phyloP scores from a whole-genome alignment of 2,329 filamentous ascomycete species.

The Colletotrichum sp. region DNA sequence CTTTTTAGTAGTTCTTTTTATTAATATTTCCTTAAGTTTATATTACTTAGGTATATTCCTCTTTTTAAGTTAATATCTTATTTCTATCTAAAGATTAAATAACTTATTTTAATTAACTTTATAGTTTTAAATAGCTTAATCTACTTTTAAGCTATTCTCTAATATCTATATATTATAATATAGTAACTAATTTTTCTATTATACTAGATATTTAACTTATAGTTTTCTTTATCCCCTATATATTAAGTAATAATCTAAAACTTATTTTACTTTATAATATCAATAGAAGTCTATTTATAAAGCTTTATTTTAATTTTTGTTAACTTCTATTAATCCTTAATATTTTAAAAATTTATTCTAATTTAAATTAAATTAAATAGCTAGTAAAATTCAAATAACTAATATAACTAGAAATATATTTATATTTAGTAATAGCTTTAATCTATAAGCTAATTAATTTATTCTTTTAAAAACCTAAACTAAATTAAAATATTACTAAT shows the following conservation, averaged over 20 bases:
- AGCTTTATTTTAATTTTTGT: background rate
- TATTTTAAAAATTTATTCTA: too few species aligned
- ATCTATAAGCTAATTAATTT: too few species aligned
- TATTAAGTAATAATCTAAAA: background rate
- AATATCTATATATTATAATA: background rate
- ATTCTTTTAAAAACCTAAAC: too few species aligned
- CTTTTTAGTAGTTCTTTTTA: background rate
- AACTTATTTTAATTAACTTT: background rate
- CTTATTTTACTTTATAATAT: background rate
- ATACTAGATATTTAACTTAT: background rate
- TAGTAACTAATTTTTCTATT: background rate
- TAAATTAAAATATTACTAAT: too few species aligned
- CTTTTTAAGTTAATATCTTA: background rate
- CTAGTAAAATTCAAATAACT: background rate
- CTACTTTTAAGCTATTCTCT: background rate
- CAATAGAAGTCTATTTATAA: background rate
- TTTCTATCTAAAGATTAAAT: too few species aligned
- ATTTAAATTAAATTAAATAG: too few species aligned
- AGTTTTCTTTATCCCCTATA: background rate
- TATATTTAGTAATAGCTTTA: background rate
- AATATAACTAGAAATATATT: background rate
- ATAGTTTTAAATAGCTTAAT: background rate
- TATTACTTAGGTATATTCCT: background rate
- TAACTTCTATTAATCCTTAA: background rate
- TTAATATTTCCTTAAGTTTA: background rate